Evolutionary conservation across 345 rosid genomes (phyloP), one percentile per base, ranked within the genome.

Genomic region (Eutrema yunnanense): DNA sequence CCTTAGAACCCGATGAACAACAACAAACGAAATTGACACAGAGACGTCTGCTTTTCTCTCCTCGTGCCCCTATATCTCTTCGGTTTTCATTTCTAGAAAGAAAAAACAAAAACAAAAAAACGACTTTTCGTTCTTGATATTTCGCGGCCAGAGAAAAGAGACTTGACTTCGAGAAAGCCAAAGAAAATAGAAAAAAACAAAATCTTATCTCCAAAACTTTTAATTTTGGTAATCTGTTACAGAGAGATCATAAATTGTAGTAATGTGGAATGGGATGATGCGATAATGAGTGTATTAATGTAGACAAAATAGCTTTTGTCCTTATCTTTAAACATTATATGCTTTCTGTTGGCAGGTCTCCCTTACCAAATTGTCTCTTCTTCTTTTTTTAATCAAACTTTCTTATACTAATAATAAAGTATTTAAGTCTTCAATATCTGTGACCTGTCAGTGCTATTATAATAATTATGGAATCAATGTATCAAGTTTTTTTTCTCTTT

Each of bases 401-500:
- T 41, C 51, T 34, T 71, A 14, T 36, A 54, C 22, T 54, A 13
- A 54, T 30, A 29, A 63, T 30, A 29, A 50, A 57, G 9, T 58
- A 47, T 26, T 58, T 4, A 27, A 49, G 27, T 73, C 16, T 66
- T 66, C 14, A 67, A 33, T 67, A 66, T 67, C 9, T 74, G 54
- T 74, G 73, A 74, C 54, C 78, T 74, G 78, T 74, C 73, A 66
- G 19, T 57, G 49, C 12, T 7, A 26, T 65, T 49, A 11, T 65
- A 53, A 16, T 67, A 37, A 63, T 73, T 16, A 56, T 48, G 29
- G 58, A 65, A 65, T 50, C 64, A 40, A 59, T 38, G 22, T 12
- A 48, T 47, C 58, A 36, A 36, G 51, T 67, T 38, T 37, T 66
- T 34, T 13, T 26, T 36, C 1, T 19, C 22, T 7, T 50, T 13